phyloP scores from a whole-genome alignment of 2,329 filamentous ascomycete genomes.

The Aureobasidium lini region DNA sequence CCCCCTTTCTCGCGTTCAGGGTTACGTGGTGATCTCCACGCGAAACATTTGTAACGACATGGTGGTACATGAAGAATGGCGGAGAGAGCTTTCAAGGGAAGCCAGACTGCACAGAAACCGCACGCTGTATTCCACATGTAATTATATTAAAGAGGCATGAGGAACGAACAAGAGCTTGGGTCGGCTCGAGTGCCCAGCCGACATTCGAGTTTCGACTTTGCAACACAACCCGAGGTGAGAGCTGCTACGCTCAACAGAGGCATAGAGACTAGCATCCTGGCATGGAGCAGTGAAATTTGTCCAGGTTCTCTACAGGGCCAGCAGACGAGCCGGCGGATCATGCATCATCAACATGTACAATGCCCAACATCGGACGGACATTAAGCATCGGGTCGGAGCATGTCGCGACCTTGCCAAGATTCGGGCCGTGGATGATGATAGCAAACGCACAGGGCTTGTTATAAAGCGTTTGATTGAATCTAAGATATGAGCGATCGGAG shows the following conservation, averaged over 20 bases:
- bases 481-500: too few species aligned
- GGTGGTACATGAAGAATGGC: neutral
- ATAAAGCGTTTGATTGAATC: neutral
- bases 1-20: constrained; percentile 11
- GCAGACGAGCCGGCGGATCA: neutral
- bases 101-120: neutral
- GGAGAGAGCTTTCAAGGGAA: neutral
- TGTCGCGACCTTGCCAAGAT: constrained; percentile 3
- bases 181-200: constrained; percentile 3
- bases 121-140: neutral
- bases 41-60: constrained; percentile 1
- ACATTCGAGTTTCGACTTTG: neutral
- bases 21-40: constrained; percentile 7
- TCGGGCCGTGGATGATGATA: neutral
- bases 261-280: neutral
- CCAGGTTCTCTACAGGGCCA: neutral
- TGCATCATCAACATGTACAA: neutral
- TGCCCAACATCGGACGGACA: constrained; percentile 7
- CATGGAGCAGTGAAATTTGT: too few species aligned
- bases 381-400: constrained; percentile 6
- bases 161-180: neutral
- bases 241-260: neutral
- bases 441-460: neutral
- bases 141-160: neutral
- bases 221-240: neutral